Evolutionary conservation across 768 basidiomycete genomes (phyloP).

Genomic region (Psilocybe subaeruginosa): DNA sequence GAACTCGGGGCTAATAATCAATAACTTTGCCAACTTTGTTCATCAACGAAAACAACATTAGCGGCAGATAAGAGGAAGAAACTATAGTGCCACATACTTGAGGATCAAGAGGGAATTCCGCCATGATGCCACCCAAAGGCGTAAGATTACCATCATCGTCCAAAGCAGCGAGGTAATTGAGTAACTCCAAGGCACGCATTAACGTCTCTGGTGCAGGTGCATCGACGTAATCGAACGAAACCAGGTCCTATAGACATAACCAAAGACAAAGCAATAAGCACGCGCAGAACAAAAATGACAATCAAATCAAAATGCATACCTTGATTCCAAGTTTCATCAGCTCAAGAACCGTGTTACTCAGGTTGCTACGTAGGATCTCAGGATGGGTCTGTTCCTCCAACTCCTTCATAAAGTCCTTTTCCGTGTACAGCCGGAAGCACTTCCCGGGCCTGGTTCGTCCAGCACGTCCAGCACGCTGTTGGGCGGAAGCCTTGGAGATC

Average conservation of each 20-base stretch:
- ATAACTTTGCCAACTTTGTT: conserved; percentile 82
- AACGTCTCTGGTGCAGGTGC: conserved; percentile 95
- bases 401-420: conserved; percentile 95
- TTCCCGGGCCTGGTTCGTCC: conserved; percentile 96
- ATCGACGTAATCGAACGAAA: conserved; percentile 87
- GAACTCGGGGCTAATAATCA: conserved; percentile 94
- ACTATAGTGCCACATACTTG: conserved; percentile 55
- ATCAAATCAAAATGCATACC: conserved; percentile 35
- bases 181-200: conserved; percentile 93
- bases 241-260: conserved; percentile 63
- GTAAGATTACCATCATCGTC: conserved; percentile 96
- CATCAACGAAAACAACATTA: not conserved
- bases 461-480: conserved; percentile 95
- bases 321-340: conserved; percentile 93
- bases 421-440: conserved; percentile 95
- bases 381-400: conserved; percentile 97
- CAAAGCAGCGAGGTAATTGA: conserved; percentile 90
- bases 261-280: not conserved
- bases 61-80: not conserved
- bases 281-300: not conserved
- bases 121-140: conserved; percentile 87
- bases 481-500: conserved; percentile 95
- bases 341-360: conserved; percentile 93
- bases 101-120: conserved; percentile 98
- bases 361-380: conserved; percentile 91